A percentile compares a stretch with the other conserved stretches of the same genome.
Conservation (phyloP, 2,329 filamentous ascomycete species). For the Claviceps lovelessii region DNA sequence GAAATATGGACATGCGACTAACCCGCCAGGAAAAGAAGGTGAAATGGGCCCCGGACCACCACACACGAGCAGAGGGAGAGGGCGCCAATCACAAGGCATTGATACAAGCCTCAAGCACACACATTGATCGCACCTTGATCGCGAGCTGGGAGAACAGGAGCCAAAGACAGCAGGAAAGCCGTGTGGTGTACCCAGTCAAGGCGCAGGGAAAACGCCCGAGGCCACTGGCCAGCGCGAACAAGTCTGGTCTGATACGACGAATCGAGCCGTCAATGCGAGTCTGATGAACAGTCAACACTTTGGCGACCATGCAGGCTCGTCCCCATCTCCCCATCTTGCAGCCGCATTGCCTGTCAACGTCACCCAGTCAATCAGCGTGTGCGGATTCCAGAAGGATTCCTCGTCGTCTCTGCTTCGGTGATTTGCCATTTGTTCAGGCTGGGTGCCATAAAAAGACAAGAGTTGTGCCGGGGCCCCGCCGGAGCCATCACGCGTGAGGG, state of each 20-base stretch:
- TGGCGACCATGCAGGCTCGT: background rate
- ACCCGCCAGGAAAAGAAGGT: conserved; percentile 8
- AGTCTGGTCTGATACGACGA: background rate
- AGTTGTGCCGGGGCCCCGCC: too few species aligned
- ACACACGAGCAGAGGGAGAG: conserved; percentile 1
- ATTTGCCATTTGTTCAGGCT: conserved; percentile 1
- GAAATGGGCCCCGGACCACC: conserved; percentile 4
- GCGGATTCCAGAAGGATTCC: conserved; percentile 7
- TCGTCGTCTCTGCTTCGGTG: background rate
- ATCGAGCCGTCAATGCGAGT: background rate
- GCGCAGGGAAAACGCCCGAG: background rate
- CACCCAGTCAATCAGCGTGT: background rate
- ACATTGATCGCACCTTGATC: background rate
- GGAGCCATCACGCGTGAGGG: too few species aligned
- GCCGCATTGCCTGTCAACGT: background rate
- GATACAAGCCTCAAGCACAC: conserved; percentile 1
- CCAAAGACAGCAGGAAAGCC: background rate
- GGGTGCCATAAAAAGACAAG: background rate
- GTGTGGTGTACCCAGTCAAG: background rate
- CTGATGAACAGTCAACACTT: background rate
- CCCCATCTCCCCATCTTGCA: background rate
- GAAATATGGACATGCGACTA: conserved; percentile 4
- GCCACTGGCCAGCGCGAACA: background rate
- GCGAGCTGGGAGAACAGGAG: background rate
- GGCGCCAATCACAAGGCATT: conserved; percentile 6